phyloP scores from a whole-genome alignment of 768 basidiomycete species.

The Phylloporus arenicola region DNA sequence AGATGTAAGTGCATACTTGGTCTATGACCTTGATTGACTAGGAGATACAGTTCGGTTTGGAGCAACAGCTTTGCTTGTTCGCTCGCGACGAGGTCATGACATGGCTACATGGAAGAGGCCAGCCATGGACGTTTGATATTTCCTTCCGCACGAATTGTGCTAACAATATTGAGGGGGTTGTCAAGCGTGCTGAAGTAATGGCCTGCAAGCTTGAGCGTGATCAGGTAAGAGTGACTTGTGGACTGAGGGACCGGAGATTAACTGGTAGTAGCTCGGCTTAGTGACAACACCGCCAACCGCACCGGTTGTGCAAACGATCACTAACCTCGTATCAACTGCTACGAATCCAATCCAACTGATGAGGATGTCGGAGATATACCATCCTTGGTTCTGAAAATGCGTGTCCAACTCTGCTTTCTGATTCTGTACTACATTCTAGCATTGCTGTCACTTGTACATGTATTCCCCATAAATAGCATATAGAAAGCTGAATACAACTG shows the following conservation, averaged over 20 bases:
- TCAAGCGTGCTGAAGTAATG: constrained; percentile 77
- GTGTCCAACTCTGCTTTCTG: background rate
- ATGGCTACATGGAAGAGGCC: constrained; percentile 59
- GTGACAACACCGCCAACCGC: constrained; percentile 20
- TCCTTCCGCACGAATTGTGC: constrained; percentile 56
- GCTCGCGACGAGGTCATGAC: constrained; percentile 87
- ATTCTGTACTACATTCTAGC: background rate
- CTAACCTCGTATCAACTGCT: constrained; percentile 76
- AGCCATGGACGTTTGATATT: constrained; percentile 53
- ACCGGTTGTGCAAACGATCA: constrained; percentile 76
- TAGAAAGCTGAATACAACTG: background rate
- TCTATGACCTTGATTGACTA: background rate
- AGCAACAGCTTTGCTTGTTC: constrained; percentile 87
- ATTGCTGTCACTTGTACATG: constrained; percentile 2
- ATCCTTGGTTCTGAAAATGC: constrained; percentile 72
- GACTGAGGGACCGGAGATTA: background rate
- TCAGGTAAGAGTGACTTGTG: constrained; percentile 42
- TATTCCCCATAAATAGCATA: constrained; percentile 1
- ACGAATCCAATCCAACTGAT: constrained; percentile 82
- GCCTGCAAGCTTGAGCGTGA: constrained; percentile 85
- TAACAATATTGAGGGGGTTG: constrained; percentile 60
- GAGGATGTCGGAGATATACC: constrained; percentile 79
- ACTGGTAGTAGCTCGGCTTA: constrained; percentile 17
- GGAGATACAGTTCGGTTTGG: constrained; percentile 71
- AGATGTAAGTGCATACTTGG: constrained; percentile 50